Percentiles rank a stretch among this genome's conserved stretches.
Conservation (phyloP, 768 basidiomycete species). For the Auricularia cornea region DNA sequence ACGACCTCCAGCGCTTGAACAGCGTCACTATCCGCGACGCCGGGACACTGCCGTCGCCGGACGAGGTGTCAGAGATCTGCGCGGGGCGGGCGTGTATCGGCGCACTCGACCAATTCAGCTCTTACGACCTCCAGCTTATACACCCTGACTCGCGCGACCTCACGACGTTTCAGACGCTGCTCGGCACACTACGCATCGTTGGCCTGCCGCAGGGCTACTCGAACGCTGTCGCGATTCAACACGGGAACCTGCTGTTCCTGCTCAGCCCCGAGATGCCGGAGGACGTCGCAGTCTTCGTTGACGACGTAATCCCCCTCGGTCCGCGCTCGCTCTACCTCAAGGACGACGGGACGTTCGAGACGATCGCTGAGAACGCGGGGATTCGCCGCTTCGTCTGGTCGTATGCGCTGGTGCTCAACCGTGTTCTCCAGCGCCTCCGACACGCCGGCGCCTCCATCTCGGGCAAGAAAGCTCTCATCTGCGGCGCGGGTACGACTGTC, state of each 20-base stretch:
- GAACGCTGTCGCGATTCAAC: conserved; percentile 4
- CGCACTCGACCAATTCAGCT: not conserved
- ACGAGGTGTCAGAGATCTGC: conserved; percentile 26
- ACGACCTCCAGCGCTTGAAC: conserved; percentile 33
- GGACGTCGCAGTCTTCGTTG: conserved; percentile 27
- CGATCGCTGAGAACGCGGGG: conserved; percentile 26
- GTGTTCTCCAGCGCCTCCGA: conserved; percentile 30
- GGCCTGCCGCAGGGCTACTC: conserved; percentile 2
- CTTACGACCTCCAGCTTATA: not conserved
- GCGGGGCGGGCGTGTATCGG: conserved; percentile 15
- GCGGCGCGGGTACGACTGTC: conserved; percentile 19
- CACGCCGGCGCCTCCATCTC: conserved; percentile 31
- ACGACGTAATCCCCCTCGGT: conserved; percentile 31
- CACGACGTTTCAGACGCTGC: conserved; percentile 7
- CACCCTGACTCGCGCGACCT: not conserved
- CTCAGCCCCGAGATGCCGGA: conserved; percentile 33
- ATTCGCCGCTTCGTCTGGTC: conserved; percentile 34
- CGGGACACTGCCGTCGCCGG: conserved; percentile 24
- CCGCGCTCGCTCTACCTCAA: conserved; percentile 24
- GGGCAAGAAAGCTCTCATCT: conserved; percentile 26
- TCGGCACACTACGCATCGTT: not conserved
- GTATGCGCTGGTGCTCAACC: conserved; percentile 27
- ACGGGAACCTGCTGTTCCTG: conserved; percentile 31
- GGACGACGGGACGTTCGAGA: conserved; percentile 23
- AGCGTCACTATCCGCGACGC: conserved; percentile 30